These are phyloP conservation scores for Barnettozyma vustinii DNA, from an alignment of 805 yeast genomes.

Conservation along the genomic window DNA sequence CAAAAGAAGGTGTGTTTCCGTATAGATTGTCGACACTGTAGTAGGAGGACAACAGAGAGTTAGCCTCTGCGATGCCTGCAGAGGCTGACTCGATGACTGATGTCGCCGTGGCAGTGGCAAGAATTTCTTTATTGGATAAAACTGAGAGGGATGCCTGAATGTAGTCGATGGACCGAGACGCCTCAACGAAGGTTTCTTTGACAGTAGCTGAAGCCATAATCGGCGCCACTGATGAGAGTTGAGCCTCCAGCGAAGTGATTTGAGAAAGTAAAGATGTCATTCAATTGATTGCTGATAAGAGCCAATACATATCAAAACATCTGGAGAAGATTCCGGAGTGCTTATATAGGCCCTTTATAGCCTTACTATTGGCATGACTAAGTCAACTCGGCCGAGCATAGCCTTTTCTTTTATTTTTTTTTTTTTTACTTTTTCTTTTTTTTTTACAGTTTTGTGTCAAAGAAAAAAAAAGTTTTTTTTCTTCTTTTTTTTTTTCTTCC, in stretches of 20 bases:
- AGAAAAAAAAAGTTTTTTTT: no score
- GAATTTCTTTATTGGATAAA: slow-evolving; percentile 12
- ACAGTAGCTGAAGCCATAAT: slow-evolving; percentile 19
- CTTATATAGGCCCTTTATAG: no score
- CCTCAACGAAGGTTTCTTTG: slow-evolving; percentile 3
- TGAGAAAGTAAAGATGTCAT: not conserved
- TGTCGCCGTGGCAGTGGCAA: slow-evolving; percentile 13
- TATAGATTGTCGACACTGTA: slow-evolving; percentile 20
- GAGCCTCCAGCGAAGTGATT: slow-evolving; percentile 15
- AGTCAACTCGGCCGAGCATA: no score
- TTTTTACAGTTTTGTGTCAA: no score
- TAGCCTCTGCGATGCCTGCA: slow-evolving; percentile 4
- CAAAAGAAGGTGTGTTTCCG: slow-evolving; percentile 44
- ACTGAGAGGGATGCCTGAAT: slow-evolving; percentile 16
- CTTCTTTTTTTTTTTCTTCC: no score
- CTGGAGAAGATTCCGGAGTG: no score
- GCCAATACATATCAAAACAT: no score
- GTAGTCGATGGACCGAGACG: slow-evolving; percentile 17
- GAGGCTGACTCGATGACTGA: slow-evolving; percentile 11
- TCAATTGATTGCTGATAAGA: not conserved
- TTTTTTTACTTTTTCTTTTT: no score
- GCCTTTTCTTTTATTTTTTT: no score
- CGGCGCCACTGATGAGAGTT: slow-evolving; percentile 10
- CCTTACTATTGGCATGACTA: no score
- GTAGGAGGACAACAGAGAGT: slow-evolving; percentile 5